phyloP scores from a whole-genome alignment of 2,329 filamentous ascomycete genomes.

The Septoria petroselini region DNA sequence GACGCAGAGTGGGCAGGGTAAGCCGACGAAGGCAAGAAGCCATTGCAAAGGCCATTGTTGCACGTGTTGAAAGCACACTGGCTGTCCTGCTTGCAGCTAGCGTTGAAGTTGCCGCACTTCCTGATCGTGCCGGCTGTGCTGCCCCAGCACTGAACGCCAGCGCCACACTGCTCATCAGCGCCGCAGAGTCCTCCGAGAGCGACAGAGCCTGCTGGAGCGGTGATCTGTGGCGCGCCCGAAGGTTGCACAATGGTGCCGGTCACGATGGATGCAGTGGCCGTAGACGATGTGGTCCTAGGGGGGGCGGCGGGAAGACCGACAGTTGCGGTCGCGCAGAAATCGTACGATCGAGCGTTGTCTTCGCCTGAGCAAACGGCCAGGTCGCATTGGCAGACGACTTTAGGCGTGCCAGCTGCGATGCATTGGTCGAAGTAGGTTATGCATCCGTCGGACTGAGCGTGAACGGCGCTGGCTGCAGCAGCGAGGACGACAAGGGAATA shows the following conservation, averaged over 20 bases:
- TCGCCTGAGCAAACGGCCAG: slow-evolving; percentile 19
- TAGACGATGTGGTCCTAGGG: background rate
- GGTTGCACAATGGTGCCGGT: slow-evolving; percentile 21
- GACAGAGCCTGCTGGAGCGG: slow-evolving; percentile 24
- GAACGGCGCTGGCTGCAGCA: slow-evolving; percentile 14
- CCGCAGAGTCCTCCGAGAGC: slow-evolving; percentile 26
- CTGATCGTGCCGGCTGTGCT: slow-evolving; percentile 19
- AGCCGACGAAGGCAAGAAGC: slow-evolving; percentile 19
- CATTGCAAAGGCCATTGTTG: slow-evolving; percentile 29
- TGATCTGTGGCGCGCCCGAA: slow-evolving; percentile 18
- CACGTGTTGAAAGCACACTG: slow-evolving; percentile 33
- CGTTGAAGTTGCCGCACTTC: slow-evolving; percentile 31
- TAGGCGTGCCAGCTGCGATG: slow-evolving; percentile 11
- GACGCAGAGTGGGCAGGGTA: slow-evolving; percentile 5
- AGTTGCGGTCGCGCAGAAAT: slow-evolving; percentile 19
- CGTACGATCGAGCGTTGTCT: slow-evolving; percentile 17
- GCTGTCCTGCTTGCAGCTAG: slow-evolving; percentile 22
- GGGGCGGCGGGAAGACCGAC: slow-evolving; percentile 8
- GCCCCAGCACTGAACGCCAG: slow-evolving; percentile 27
- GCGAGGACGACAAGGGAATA: slow-evolving; percentile 19
- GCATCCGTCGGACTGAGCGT: slow-evolving; percentile 16
- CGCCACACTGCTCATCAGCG: slow-evolving; percentile 21
- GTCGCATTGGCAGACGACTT: slow-evolving; percentile 21
- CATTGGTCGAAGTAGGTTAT: slow-evolving; percentile 20
- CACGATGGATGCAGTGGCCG: slow-evolving; percentile 11